Base-by-base conservation (phyloP, 179 eudicot genomes). In the Nepenthes alata region DNA sequence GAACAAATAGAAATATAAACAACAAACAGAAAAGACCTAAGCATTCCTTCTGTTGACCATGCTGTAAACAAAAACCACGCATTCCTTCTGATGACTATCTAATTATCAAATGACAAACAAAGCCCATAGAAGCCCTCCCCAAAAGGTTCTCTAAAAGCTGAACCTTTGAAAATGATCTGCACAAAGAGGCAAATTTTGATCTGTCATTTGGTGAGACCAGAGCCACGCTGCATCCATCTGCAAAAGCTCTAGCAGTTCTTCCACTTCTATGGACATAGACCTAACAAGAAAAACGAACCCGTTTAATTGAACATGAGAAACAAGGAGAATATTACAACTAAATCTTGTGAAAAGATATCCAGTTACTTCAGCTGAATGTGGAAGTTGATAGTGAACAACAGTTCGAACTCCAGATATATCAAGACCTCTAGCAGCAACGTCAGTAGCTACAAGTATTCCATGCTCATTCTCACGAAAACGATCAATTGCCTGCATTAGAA, bases 211-310 rank as follows among this genome's bases (percentile, higher is more conserved):
- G 83, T 37, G 96, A 88, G 55, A 91, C 75, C 52, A 91, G 74
- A 44, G 84, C 81, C 64, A 91, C 78, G 69, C 95, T 86, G 80
- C 96, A 91, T 52, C 98, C 98, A 78, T 91, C 98, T 68, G 89
- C 61, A 65, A 58, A 77, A 60, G 91, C 98, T 72, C 98, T 82
- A 59, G 98, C 98, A 63, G 96, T 91, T 78, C 98, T 76, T 55
- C 98, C 98, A 76, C 98, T 82, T 83, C 98, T 78, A 77, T 91
- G 98, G 64, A 91, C 96, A 74, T 91, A 91, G 58, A 86, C 95
- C 98, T 91, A 69, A 39, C 57, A 69, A 52, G 41, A 45, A 38
- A 54, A 57, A 72, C 35, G 52, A 37, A 41, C 49, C 58, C 34
- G 36, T 1, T 25, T 35, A 2, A 47, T 54, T 49, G 11, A 70